Evolutionary conservation across 495 filamentous ascomycete genomes (phyloP).

Genomic region (Podospora appendiculata): DNA sequence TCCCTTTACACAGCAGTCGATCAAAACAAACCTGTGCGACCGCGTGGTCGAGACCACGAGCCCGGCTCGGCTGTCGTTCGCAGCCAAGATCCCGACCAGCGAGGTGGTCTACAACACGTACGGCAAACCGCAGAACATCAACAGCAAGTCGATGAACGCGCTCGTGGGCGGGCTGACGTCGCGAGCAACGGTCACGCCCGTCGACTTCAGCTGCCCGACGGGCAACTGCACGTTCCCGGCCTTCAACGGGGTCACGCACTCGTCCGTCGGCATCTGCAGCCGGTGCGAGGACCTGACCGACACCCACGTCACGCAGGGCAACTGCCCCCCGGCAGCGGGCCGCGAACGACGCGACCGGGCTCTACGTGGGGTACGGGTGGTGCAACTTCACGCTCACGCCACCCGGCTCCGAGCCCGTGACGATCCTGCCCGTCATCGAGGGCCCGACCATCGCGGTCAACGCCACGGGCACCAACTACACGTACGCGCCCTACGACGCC

Average conservation of each 20-base stretch:
- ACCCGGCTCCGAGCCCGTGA: not conserved
- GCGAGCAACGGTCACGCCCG: not conserved
- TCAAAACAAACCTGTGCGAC: not conserved
- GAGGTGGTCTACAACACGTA: not conserved
- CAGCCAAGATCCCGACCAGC: not conserved
- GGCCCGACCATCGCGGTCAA: not conserved
- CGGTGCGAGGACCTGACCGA: not conserved
- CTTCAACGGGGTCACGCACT: slow-evolving; percentile 1
- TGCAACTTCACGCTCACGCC: not conserved
- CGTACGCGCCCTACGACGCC: not conserved
- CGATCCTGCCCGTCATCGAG: not conserved
- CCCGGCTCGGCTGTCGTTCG: not conserved
- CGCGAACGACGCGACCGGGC: not conserved
- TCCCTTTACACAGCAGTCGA: not conserved
- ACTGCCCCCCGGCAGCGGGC: not conserved
- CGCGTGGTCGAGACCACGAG: not conserved
- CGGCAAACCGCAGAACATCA: not conserved
- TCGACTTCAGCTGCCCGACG: not conserved
- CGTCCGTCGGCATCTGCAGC: slow-evolving; percentile 2
- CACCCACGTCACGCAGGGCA: not conserved
- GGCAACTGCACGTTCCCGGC: slow-evolving; percentile 6
- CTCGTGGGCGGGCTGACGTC: not conserved
- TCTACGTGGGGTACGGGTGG: not conserved
- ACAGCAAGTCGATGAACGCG: not conserved
- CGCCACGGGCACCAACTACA: not conserved